Evolutionary conservation across 306 rosid species (phyloP), one percentile per base, ranked within the genome.

Genomic region (Casuarina glauca): DNA sequence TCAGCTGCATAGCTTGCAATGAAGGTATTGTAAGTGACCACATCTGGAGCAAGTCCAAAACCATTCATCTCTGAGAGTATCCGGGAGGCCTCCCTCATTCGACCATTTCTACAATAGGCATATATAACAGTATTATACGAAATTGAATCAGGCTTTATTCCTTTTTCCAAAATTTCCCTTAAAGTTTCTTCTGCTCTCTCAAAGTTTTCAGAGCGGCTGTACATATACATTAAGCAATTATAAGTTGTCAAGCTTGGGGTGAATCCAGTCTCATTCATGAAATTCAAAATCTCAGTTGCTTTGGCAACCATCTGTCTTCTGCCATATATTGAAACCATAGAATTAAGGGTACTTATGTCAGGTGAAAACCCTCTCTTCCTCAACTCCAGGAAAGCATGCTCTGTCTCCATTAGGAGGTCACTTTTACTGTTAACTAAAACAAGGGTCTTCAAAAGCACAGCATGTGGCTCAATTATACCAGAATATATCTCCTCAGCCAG

Each of bases 271-370:
- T 89, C 88, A 42, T 81, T 66, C 85, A 92, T 89, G 78, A 87
- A 92, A 78, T 85, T 83, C 83, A 94, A 78, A 70, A 94, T 89
- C 86, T 89, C 97, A 54, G 83, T 80, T 79, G 95, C 80, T 81
- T 92, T 94, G 62, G 85, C 69, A 74, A 92, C 91, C 93, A 88
- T 81, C 84, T 89, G 93, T 85, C 86, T 90, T 84, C 93, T 88
- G 53, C 98, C 97, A 82, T 92, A 94, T 71, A 92, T 89, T 4
- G 97, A 91, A 77, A 94, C 86, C 98, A 94, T 90, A 54, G 97
- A 90, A 83, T 94, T 94, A 68, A 94, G 87, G 58, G 95, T 88
- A 43, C 83, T 89, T 63, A 94, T 84, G 87, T 87, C 95, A 19
- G 97, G 93, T 6, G 95, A 86, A 81, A 88, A 79, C 62, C 90